phyloP scores from a whole-genome alignment of 176 grass and related monocot genomes.

The Aegilops umbellulata region DNA sequence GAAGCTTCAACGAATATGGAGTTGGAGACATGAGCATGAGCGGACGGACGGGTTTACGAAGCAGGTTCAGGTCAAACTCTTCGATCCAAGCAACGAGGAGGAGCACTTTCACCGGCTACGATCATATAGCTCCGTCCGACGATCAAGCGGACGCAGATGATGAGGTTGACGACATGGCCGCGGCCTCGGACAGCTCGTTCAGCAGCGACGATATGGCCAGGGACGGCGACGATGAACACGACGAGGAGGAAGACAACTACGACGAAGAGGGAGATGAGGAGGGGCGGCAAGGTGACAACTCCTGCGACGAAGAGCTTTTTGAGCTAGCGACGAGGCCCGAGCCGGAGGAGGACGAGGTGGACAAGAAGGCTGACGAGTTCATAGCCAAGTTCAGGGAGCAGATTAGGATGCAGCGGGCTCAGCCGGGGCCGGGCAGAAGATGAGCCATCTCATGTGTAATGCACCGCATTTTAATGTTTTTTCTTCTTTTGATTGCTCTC shows the following conservation, averaged over 20 bases:
- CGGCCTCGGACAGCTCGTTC: conserved; percentile 32
- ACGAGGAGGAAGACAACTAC: not conserved
- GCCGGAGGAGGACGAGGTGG: conserved; percentile 64
- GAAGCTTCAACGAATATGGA: conserved; percentile 35
- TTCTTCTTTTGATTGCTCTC: not conserved
- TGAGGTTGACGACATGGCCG: conserved; percentile 13
- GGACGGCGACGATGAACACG: conserved; percentile 16
- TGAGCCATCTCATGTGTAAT: not conserved
- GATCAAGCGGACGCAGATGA: not conserved
- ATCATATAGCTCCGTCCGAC: not conserved
- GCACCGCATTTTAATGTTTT: not conserved
- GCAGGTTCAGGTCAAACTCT: conserved; percentile 35
- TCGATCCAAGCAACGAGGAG: conserved; percentile 3
- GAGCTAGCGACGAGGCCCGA: conserved; percentile 36
- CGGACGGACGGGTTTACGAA: not conserved
- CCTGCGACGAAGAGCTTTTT: conserved; percentile 52
- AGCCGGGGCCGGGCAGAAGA: conserved; percentile 26
- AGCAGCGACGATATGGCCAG: conserved; percentile 33
- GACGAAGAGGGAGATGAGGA: not conserved
- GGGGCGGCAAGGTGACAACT: not conserved
- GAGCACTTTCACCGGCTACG: conserved; percentile 16
- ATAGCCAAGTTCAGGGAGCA: conserved; percentile 96
- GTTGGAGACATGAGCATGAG: not conserved
- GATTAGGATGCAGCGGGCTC: conserved; percentile 70
- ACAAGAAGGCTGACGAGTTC: conserved; percentile 93